Conservation (phyloP, 2,329 filamentous ascomycete genomes). For the Cucurbitaria berberidis region DNA sequence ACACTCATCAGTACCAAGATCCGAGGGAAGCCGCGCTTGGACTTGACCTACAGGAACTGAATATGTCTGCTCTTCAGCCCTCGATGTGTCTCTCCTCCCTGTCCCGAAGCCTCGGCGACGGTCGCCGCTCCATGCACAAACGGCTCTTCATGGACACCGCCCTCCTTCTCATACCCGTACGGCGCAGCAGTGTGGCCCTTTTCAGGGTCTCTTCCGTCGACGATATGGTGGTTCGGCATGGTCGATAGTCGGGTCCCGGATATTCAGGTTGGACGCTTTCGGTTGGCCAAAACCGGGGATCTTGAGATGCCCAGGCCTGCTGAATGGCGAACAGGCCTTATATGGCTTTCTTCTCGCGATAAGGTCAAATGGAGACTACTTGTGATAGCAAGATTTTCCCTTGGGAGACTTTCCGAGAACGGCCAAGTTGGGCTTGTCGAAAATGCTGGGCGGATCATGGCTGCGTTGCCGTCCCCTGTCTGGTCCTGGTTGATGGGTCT, state of each 20-base stretch:
- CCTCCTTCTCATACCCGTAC: slow-evolving; percentile 26
- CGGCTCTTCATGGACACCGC: slow-evolving; percentile 25
- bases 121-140: slow-evolving; percentile 36
- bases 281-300: not conserved
- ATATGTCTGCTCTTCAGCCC: slow-evolving; percentile 48
- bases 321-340: not conserved
- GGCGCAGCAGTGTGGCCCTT: slow-evolving; percentile 25
- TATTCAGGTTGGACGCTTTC: not conserved
- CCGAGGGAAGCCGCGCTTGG: not conserved
- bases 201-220: slow-evolving; percentile 27
- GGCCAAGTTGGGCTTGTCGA: slow-evolving; percentile 3
- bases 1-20: slow-evolving; percentile 44
- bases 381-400: slow-evolving; percentile 18
- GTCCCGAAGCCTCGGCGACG: slow-evolving; percentile 35
- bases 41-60: slow-evolving; percentile 45
- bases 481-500: slow-evolving; percentile 8
- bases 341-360: not conserved
- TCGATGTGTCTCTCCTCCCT: slow-evolving; percentile 43
- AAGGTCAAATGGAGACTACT: not conserved
- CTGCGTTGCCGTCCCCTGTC: not conserved
- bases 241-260: slow-evolving; percentile 3
- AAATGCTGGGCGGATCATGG: slow-evolving; percentile 1
- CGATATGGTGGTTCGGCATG: slow-evolving; percentile 34
- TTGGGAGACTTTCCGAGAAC: slow-evolving; percentile 2
- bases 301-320: not conserved